A percentile compares a stretch with the other conserved stretches of the same genome.
Evolutionary conservation across 495 filamentous ascomycete genomes (phyloP).

Genomic region (Penicillium tannophilum): DNA sequence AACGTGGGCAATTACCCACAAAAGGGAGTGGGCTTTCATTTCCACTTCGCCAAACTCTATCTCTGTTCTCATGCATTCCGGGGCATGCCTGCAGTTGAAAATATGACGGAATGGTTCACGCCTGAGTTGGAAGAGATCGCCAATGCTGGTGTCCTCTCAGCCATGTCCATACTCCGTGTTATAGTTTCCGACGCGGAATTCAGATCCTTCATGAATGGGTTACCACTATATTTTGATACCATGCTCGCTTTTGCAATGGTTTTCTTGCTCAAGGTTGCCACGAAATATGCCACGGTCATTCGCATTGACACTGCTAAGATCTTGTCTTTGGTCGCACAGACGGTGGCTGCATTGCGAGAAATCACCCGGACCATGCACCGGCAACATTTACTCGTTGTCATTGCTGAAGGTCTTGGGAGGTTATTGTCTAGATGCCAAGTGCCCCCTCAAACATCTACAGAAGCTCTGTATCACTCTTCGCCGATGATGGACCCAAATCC

Average conservation of each 20-base stretch:
- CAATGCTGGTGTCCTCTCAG: slow-evolving; percentile 32
- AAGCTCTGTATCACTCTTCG: slow-evolving; percentile 15
- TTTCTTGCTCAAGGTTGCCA: slow-evolving; percentile 39
- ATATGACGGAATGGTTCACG: slow-evolving; percentile 12
- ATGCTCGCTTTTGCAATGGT: slow-evolving; percentile 42
- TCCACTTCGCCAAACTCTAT: slow-evolving; percentile 37
- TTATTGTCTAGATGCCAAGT: slow-evolving; percentile 26
- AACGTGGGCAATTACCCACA: slow-evolving; percentile 34
- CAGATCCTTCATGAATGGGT: slow-evolving; percentile 33
- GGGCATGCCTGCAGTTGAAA: slow-evolving; percentile 19
- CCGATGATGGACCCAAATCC: slow-evolving; percentile 15
- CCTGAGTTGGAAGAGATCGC: slow-evolving; percentile 36
- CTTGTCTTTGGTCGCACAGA: slow-evolving; percentile 29
- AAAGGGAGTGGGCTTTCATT: slow-evolving; percentile 36
- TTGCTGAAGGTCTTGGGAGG: slow-evolving; percentile 28
- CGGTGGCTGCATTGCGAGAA: slow-evolving; percentile 26
- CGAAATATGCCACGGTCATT: slow-evolving; percentile 25
- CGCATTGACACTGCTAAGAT: slow-evolving; percentile 33
- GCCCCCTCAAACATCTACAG: slow-evolving; percentile 8
- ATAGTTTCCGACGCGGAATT: slow-evolving; percentile 33
- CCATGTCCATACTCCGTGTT: slow-evolving; percentile 34
- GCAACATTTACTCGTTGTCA: slow-evolving; percentile 31
- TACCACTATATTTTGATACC: slow-evolving; percentile 38
- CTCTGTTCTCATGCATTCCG: slow-evolving; percentile 41
- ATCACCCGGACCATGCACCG: slow-evolving; percentile 30